These are phyloP conservation scores for Cutaneotrichosporon sp. DNA, from an alignment of 1,284 basidiomycete species.

Conservation along the genomic window DNA sequence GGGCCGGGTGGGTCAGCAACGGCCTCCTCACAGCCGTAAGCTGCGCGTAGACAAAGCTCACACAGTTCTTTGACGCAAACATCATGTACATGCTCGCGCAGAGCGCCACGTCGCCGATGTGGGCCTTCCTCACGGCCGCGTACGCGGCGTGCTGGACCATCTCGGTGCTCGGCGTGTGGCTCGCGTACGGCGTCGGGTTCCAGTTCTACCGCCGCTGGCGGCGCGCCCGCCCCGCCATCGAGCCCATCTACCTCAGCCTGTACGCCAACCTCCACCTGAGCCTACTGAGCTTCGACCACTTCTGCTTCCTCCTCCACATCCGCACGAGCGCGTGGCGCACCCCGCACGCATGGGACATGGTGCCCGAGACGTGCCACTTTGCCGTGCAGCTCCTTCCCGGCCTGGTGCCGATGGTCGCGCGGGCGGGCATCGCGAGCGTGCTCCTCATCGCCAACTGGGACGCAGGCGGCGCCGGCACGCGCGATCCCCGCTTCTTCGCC, in stretches of 20 bases:
- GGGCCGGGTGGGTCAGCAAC: constrained; percentile 29
- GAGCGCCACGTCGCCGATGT: constrained; percentile 34
- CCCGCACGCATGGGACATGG: constrained; percentile 33
- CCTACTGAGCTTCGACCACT: constrained; percentile 75
- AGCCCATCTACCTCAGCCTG: constrained; percentile 77
- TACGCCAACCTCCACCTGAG: constrained; percentile 70
- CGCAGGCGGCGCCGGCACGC: constrained; percentile 48
- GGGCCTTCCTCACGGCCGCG: constrained; percentile 38
- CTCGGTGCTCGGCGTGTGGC: constrained; percentile 69
- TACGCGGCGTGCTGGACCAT: constrained; percentile 69
- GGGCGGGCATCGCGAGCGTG: constrained; percentile 70
- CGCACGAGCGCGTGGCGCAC: constrained; percentile 65
- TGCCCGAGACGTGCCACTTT: constrained; percentile 73
- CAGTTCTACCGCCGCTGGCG: constrained; percentile 79
- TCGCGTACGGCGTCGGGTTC: constrained; percentile 76
- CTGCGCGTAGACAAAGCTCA: no score
- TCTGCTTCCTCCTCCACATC: constrained; percentile 76
- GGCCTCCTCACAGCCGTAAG: constrained; percentile 35
- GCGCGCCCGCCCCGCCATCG: constrained; percentile 75
- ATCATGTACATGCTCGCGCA: constrained; percentile 41
- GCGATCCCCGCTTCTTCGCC: constrained; percentile 73
- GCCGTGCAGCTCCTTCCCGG: constrained; percentile 78
- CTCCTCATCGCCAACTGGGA: constrained; percentile 66
- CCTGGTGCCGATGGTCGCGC: constrained; percentile 71
- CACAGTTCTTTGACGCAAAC: constrained; percentile 46